phyloP scores from a whole-genome alignment of 768 basidiomycete genomes.

The Candolleomyces aberdarensis region DNA sequence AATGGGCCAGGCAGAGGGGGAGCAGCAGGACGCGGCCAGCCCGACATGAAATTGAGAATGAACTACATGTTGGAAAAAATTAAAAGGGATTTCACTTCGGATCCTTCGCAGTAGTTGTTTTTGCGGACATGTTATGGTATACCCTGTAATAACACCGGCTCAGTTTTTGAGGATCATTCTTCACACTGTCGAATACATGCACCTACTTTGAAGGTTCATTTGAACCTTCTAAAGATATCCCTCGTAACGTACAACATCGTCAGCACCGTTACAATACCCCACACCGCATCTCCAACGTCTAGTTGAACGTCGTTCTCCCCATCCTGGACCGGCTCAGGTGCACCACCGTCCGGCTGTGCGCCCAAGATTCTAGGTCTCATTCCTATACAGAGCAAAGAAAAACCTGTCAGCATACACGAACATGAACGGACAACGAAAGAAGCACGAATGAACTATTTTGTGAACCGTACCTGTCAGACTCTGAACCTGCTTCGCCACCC shows the following conservation, averaged over 20 bases:
- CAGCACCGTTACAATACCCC: background rate
- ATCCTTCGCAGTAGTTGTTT: background rate
- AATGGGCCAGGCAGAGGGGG: constrained; percentile 18
- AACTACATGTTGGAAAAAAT: constrained; percentile 84
- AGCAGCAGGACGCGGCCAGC: constrained; percentile 42
- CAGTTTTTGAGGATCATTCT: background rate
- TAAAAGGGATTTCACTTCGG: constrained; percentile 44
- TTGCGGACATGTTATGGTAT: too few relatives aligned
- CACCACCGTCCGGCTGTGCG: background rate
- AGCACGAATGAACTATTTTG: background rate
- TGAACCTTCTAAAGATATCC: background rate
- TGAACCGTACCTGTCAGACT: background rate
- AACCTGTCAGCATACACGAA: too few relatives aligned
- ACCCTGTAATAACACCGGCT: background rate
- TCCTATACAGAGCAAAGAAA: background rate
- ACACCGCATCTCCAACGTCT: background rate
- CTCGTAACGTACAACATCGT: background rate
- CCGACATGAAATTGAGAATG: constrained; percentile 85
- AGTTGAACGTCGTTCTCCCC: background rate
- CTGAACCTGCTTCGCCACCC: background rate
- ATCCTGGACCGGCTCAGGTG: background rate
- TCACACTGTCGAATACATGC: background rate
- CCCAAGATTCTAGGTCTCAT: too few relatives aligned
- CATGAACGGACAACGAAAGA: background rate
- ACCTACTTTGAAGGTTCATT: background rate